These are phyloP conservation scores for Podospora tetraspora DNA, from an alignment of 495 filamentous ascomycete species.

Conservation along the genomic window DNA sequence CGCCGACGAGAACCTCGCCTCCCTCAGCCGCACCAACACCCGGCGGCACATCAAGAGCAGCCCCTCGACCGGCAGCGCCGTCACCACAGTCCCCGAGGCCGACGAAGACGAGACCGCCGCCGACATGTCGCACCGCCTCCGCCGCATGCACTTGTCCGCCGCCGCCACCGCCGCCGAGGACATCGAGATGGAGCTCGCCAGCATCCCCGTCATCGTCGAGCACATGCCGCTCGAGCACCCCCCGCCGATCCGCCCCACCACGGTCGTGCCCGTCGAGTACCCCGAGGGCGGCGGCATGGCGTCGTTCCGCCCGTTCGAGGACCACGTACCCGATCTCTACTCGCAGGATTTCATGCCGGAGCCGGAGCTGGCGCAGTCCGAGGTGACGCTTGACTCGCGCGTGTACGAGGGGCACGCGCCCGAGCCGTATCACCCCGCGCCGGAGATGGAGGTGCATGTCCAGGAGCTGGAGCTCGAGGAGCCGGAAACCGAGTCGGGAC, in stretches of 20 bases:
- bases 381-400: not conserved
- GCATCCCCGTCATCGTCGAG: conserved; percentile 44
- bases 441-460: not conserved
- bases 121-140: conserved; percentile 37
- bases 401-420: not conserved
- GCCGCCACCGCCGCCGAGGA: conserved; percentile 26
- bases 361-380: not conserved
- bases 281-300: conserved; percentile 8
- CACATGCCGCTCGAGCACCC: conserved; percentile 26
- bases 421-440: not conserved
- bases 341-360: not conserved
- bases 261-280: conserved; percentile 19
- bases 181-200: conserved; percentile 36
- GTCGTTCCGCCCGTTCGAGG: not conserved
- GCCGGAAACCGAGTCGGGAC: not conserved
- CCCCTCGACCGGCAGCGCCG: conserved; percentile 67
- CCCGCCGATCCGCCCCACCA: conserved; percentile 21
- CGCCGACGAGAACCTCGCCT: not conserved
- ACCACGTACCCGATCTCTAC: not conserved
- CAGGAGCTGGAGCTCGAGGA: conserved; percentile 1
- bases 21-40: conserved; percentile 53
- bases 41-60: conserved; percentile 66
- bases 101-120: conserved; percentile 54
- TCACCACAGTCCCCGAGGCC: conserved; percentile 65
- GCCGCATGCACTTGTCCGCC: conserved; percentile 35